A percentile compares a stretch with the other conserved stretches of the same genome.
Evolutionary conservation across 1,284 basidiomycete genomes (phyloP).

Genomic region (Fomitopsis betulina): DNA sequence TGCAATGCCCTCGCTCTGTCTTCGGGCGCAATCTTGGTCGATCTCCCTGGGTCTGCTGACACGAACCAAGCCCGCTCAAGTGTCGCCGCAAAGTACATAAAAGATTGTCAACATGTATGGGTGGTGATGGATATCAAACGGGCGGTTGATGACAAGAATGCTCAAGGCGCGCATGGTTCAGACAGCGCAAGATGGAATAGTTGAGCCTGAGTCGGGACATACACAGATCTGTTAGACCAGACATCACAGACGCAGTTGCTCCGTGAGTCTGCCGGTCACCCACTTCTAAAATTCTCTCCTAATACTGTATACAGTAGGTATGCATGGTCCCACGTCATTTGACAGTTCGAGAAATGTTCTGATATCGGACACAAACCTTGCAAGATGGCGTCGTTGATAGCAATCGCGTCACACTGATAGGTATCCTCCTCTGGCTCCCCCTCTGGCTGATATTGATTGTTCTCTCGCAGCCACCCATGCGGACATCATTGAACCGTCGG

Average conservation of each 20-base stretch:
- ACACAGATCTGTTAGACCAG: background rate
- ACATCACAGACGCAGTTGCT: background rate
- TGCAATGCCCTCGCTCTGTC: slow-evolving; percentile 42
- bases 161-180: background rate
- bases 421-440: no score
- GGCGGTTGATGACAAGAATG: background rate
- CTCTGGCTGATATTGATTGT: no score
- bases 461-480: no score
- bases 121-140: background rate
- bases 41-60: slow-evolving; percentile 53
- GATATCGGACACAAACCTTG: no score
- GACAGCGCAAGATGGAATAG: background rate
- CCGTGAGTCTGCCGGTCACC: no score
- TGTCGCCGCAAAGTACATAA: slow-evolving; percentile 49
- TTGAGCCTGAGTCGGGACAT: background rate
- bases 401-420: no score
- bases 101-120: slow-evolving; percentile 32
- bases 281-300: no score
- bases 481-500: no score
- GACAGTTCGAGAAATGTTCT: no score
- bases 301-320: no score
- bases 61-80: slow-evolving; percentile 44
- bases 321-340: no score
- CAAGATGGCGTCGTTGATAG: no score
- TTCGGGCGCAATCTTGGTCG: slow-evolving; percentile 47